These are phyloP conservation scores for Candida golubevii DNA, from an alignment of 805 yeast genomes.

Conservation along the genomic window DNA sequence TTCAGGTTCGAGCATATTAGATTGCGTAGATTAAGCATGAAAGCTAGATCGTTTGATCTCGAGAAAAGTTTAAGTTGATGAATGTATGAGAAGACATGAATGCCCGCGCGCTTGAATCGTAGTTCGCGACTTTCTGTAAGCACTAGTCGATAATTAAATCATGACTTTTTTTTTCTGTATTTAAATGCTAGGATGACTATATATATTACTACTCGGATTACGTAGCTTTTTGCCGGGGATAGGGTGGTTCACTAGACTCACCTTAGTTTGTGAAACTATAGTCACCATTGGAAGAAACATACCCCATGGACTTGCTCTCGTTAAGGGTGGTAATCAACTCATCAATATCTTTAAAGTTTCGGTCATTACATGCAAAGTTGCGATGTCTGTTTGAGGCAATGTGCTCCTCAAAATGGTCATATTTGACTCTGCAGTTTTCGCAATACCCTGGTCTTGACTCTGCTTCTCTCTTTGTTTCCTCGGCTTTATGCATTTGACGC, in stretches of 20 bases:
- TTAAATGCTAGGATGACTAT: too few species aligned
- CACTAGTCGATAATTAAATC: too few species aligned
- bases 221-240: too few species aligned
- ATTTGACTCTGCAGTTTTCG: slow-evolving; percentile 86
- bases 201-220: too few species aligned
- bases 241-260: not conserved
- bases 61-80: not conserved
- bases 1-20: not conserved
- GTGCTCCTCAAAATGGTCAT: slow-evolving; percentile 76
- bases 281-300: slow-evolving; percentile 39
- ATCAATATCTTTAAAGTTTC: slow-evolving; percentile 76
- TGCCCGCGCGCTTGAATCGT: not conserved
- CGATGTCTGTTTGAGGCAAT: slow-evolving; percentile 65
- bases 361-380: slow-evolving; percentile 67
- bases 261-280: slow-evolving; percentile 17
- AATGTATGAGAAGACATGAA: slow-evolving; percentile 1
- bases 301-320: slow-evolving; percentile 41
- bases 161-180: too few species aligned
- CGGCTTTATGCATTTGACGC: slow-evolving; percentile 28
- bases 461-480: slow-evolving; percentile 21
- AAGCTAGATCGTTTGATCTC: not conserved
- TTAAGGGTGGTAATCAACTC: slow-evolving; percentile 52
- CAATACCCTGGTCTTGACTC: slow-evolving; percentile 71
- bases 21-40: slow-evolving; percentile 3
- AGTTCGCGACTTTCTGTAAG: too few species aligned